phyloP scores from a whole-genome alignment of 208 protist species.

The Crithidia sp. region DNA sequence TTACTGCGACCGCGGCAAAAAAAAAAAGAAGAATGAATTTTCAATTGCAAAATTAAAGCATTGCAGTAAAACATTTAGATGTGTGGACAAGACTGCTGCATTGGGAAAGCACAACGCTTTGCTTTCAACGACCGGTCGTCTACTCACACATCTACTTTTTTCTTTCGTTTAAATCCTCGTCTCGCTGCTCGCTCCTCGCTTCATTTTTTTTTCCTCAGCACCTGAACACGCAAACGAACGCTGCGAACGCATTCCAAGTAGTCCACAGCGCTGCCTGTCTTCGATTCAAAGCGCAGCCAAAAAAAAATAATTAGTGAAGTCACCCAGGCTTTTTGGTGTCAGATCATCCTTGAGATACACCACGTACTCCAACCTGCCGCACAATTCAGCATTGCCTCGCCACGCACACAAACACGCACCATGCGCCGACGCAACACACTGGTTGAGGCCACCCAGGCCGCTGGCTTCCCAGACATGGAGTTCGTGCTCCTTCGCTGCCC shows the following conservation, averaged over 20 bases:
- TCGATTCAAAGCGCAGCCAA: neutral
- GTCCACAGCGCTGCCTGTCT: no score
- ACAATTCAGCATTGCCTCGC: neutral
- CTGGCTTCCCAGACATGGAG: slow-evolving; percentile 33
- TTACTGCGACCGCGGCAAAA: no score
- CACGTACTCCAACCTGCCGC: no score
- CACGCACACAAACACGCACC: neutral
- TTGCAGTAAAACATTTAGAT: no score
- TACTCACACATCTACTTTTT: neutral
- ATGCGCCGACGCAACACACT: slow-evolving; percentile 31
- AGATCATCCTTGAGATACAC: no score
- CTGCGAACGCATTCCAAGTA: neutral
- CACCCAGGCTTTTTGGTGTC: no score
- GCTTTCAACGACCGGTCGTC: neutral
- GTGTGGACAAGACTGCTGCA: no score
- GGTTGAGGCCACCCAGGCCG: slow-evolving; percentile 13
- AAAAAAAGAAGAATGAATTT: no score
- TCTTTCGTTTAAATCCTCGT: neutral
- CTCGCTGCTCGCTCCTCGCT: neutral
- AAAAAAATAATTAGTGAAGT: neutral
- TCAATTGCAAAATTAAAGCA: no score
- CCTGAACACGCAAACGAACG: neutral
- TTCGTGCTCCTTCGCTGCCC: slow-evolving; percentile 36
- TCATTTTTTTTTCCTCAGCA: no score
- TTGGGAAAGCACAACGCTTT: neutral